Conservation (phyloP, 169 alveolate genomes). For the Cystoisospora suis region DNA sequence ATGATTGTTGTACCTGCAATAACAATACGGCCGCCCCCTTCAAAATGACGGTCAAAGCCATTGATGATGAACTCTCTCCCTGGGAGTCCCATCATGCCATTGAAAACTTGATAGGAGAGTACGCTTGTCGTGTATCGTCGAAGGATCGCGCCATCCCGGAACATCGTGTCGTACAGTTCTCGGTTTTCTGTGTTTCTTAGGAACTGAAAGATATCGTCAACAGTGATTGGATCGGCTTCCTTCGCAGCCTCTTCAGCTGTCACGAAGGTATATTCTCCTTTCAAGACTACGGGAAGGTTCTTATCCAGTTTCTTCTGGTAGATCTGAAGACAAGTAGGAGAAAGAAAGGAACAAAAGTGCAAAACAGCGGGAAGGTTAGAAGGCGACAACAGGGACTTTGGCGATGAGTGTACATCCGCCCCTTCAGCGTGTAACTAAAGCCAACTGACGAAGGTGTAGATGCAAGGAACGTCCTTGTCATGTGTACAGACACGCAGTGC, state of each 20-base stretch:
- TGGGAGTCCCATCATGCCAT: slow-evolving; percentile 34
- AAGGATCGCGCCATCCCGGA: slow-evolving; percentile 20
- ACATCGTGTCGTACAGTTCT: not conserved
- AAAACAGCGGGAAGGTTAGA: no score
- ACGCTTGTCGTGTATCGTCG: slow-evolving; percentile 26
- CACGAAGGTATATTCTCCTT: slow-evolving; percentile 19
- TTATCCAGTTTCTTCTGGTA: slow-evolving; percentile 13
- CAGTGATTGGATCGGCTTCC: not conserved
- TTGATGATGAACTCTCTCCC: slow-evolving; percentile 37
- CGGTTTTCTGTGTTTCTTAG: slow-evolving; percentile 24
- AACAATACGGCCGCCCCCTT: slow-evolving; percentile 22
- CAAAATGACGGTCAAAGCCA: slow-evolving; percentile 30
- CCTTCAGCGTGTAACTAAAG: no score
- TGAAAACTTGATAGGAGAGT: slow-evolving; percentile 17
- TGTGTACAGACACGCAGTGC: no score
- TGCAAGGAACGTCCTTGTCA: no score
- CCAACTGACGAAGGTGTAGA: no score
- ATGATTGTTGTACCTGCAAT: not conserved
- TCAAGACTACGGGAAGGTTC: not conserved
- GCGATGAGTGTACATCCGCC: no score
- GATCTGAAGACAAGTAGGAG: not conserved
- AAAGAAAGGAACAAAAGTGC: no score
- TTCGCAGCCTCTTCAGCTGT: slow-evolving; percentile 29
- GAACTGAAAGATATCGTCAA: slow-evolving; percentile 26
- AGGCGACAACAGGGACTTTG: no score